phyloP scores from a whole-genome alignment of 495 filamentous ascomycete genomes.

The Aspergillus nidulans region DNA sequence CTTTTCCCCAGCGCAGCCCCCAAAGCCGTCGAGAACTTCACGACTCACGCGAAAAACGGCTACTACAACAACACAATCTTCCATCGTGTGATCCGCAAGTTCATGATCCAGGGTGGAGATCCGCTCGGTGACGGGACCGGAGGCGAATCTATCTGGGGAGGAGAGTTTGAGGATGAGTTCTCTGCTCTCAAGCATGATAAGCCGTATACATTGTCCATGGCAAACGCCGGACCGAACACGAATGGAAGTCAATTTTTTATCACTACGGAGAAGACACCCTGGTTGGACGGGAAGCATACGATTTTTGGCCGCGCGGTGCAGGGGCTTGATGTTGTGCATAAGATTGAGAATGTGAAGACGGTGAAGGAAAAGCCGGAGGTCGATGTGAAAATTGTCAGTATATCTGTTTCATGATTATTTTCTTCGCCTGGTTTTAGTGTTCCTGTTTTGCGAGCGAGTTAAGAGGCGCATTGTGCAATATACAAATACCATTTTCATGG shows the following conservation, averaged over 20 bases:
- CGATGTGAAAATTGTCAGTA: constrained; percentile 95
- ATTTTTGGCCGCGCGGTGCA: constrained; percentile 88
- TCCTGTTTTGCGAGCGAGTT: neutral
- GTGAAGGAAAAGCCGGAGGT: constrained; percentile 95
- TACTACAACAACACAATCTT: constrained; percentile 99
- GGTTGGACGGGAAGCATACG: constrained; percentile 95
- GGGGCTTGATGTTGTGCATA: constrained; percentile 92
- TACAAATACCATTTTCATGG: neutral
- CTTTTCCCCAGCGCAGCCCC: constrained; percentile 91
- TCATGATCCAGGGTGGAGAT: constrained; percentile 95
- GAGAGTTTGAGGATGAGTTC: constrained; percentile 94
- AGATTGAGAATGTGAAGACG: constrained; percentile 89
- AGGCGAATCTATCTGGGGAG: constrained; percentile 95
- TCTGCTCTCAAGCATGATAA: constrained; percentile 89
- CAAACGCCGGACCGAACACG: constrained; percentile 84
- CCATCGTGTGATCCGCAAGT: constrained; percentile 94
- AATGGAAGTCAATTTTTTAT: constrained; percentile 94
- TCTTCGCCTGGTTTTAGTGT: neutral
- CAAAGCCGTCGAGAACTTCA: constrained; percentile 98
- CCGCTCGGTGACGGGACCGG: constrained; percentile 93
- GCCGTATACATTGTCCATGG: constrained; percentile 94
- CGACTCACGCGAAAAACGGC: constrained; percentile 77
- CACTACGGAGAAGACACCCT: constrained; percentile 93
- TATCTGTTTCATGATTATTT: constrained; percentile 37
- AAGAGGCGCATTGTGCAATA: neutral